Evolutionary conservation across 2,329 filamentous ascomycete species (phyloP), one percentile per base, ranked within the genome.

Genomic region (Dryadomyces sulphureus): DNA sequence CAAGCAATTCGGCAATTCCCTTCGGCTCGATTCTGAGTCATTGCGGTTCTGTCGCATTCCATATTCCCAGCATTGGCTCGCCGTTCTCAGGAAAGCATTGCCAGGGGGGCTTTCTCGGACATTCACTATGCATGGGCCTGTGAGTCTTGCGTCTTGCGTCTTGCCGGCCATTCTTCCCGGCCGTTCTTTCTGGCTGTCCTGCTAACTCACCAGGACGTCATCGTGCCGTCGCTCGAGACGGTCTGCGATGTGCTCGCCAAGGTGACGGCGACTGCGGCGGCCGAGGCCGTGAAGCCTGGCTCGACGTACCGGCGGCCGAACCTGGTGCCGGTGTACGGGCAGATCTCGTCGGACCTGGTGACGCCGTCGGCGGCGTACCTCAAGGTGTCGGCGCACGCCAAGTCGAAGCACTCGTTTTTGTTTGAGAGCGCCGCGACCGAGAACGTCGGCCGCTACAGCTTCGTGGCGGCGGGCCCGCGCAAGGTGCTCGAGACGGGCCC

Each of bases 331-430:
- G 45, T 55, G 17, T 55, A 55, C 50, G 54, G 53, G 22, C 54
- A 55, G 47, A 54, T 55, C 44, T 52, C 54, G 45, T 90, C 90
- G 55, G 90, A 95, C 63, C 81, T 96, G 54, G 75, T 96, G 61
- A 98, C 90, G 1, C 92, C 92, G 3, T 90, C 87, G n/a, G 77
- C 85, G 51, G 90, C 93, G 55, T 98, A 96, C 64, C 75, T 98
- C 54, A 96, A 95, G 65, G 73, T 95, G 54, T 81, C 85, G 32
- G 74, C 79, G 51, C 79, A 82, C 71, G 83, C 75, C 25, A 68
- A 74, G 54, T 84, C 84, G 42, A 80, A 36, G 24, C 45, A 50
- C 38, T 95, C 90, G 4, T 96, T 95, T 61, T 77, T 98, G 41
- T 94, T 94, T 63, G 92, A 98, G 66, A 94, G 88, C 57, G 92